Percentiles rank a stretch among this genome's conserved stretches.
Conservation (phyloP, 1,284 basidiomycete species). For the Boletellus dicymbophilus region DNA sequence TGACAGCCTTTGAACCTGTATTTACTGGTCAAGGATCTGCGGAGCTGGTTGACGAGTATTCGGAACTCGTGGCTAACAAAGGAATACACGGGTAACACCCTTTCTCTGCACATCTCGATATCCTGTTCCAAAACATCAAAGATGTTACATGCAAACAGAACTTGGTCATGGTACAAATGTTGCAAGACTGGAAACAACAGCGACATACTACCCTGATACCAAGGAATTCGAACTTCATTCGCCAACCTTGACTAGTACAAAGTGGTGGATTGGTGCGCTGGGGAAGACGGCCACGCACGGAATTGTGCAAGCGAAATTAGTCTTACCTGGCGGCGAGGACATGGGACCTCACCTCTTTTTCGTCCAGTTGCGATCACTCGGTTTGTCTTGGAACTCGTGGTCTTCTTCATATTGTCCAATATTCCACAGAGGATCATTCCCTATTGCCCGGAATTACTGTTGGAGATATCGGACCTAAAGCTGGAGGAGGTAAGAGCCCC, state of each 20-base stretch:
- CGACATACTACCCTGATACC: conserved; percentile 69
- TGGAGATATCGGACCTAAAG: conserved; percentile 63
- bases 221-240: conserved; percentile 78
- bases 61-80: conserved; percentile 46
- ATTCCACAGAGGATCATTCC: conserved; percentile 53
- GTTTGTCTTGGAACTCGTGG: conserved; percentile 30
- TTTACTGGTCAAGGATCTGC: conserved; percentile 59
- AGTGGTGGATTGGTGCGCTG: conserved; percentile 83
- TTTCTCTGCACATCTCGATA: background rate
- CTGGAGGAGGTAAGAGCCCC: conserved; percentile 40
- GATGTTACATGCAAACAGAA: conserved; percentile 72
- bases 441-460: conserved; percentile 63
- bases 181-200: conserved; percentile 71
- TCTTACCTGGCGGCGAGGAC: conserved; percentile 63
- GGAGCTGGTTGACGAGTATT: conserved; percentile 51
- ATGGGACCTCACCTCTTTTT: conserved; percentile 82
- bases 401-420: conserved; percentile 4
- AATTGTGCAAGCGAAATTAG: conserved; percentile 75
- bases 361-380: conserved; percentile 63
- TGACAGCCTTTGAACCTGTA: conserved; percentile 66
- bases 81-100: conserved; percentile 57
- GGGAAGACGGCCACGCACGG: conserved; percentile 80
- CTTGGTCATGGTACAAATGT: conserved; percentile 81
- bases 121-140: conserved; percentile 8
- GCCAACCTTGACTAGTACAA: conserved; percentile 74